A percentile compares a stretch with the other conserved stretches of the same genome.
phyloP scores from a whole-genome alignment of 371 early-diverging fungal genomes.

The Homolaphlyctis polyrhiza region DNA sequence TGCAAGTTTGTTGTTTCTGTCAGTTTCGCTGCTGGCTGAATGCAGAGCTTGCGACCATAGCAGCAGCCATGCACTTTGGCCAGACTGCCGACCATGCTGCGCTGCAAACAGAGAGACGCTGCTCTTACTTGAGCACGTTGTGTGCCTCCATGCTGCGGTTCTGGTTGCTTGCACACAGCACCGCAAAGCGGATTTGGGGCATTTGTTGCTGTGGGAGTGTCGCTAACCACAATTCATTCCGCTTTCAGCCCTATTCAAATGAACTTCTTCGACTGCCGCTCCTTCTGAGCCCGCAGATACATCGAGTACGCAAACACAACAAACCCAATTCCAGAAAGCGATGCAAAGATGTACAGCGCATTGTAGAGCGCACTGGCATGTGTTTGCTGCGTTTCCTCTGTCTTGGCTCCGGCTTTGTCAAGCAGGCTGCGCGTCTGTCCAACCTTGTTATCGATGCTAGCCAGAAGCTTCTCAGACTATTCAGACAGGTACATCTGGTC shows the following conservation, averaged over 20 bases:
- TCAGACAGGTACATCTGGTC: too few species aligned
- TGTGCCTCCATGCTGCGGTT: conserved; percentile 98
- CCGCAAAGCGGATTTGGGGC: conserved; percentile 30
- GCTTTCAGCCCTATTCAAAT: too few species aligned
- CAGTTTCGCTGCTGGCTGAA: too few species aligned
- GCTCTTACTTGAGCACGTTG: conserved; percentile 66
- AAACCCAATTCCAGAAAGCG: not conserved
- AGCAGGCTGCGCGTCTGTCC: too few species aligned
- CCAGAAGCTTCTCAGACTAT: not conserved
- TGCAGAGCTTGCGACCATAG: not conserved
- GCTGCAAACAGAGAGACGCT: too few species aligned
- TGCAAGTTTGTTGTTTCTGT: not conserved
- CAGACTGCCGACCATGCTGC: too few species aligned
- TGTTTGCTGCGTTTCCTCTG: not conserved
- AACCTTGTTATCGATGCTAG: not conserved
- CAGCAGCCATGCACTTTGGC: not conserved
- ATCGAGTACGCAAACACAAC: not conserved
- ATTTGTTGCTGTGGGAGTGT: too few species aligned
- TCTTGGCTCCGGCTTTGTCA: not conserved
- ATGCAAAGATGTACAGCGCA: conserved; percentile 3
- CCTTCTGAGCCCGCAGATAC: not conserved
- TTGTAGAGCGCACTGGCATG: not conserved
- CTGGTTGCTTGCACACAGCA: conserved; percentile 95
- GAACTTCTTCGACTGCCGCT: not conserved
- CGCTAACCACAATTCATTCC: too few species aligned